Conservation (phyloP, 495 filamentous ascomycete genomes). For the Penicillium paradoxum region DNA sequence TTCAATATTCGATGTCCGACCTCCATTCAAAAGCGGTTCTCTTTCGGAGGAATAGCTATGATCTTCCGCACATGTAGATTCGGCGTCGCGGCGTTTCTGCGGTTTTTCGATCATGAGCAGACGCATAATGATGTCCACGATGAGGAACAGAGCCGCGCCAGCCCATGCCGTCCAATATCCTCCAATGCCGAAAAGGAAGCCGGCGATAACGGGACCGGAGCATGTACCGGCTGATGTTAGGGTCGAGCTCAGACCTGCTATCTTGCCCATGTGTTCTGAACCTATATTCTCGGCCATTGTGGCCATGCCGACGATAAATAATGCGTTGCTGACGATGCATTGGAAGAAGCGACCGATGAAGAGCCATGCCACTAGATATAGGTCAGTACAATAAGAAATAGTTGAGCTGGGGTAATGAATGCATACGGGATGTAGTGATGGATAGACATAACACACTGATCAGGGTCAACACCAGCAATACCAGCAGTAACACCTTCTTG, state of each 20-base stretch:
- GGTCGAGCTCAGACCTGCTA: slow-evolving; percentile 6
- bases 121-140: slow-evolving; percentile 29
- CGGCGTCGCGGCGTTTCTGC: not conserved
- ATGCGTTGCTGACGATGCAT: slow-evolving; percentile 20
- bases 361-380: slow-evolving; percentile 15
- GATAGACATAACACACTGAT: slow-evolving; percentile 16
- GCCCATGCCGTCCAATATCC: slow-evolving; percentile 32
- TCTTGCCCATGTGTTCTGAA: slow-evolving; percentile 27
- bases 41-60: not conserved
- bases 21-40: not conserved
- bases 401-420: not conserved
- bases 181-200: slow-evolving; percentile 19
- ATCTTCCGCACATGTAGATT: not conserved
- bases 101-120: slow-evolving; percentile 27
- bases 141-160: slow-evolving; percentile 15
- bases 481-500: slow-evolving; percentile 16
- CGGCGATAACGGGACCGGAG: slow-evolving; percentile 21
- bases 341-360: slow-evolving; percentile 29
- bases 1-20: not conserved
- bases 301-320: slow-evolving; percentile 29
- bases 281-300: slow-evolving; percentile 26
- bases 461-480: slow-evolving; percentile 11
- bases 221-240: slow-evolving; percentile 3
- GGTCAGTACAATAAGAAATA: not conserved
- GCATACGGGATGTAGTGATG: slow-evolving; percentile 8